Evolutionary conservation across 805 yeast genomes (phyloP), one percentile per base, ranked within the genome.

Genomic region (Candida vartiovaarae): DNA sequence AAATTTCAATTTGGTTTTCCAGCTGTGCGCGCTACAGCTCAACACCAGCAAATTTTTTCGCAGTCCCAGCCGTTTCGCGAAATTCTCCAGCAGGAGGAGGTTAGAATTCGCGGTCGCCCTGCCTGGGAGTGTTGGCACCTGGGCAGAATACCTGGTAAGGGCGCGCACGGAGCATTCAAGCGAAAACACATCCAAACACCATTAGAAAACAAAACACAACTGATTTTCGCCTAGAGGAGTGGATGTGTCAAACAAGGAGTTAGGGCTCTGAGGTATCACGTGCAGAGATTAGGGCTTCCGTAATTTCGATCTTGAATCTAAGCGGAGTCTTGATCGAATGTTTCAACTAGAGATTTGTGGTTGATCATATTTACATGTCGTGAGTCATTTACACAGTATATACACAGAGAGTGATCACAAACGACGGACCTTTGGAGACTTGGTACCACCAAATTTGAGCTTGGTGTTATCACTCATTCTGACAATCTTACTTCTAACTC

Each of bases 401-500:
- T 11, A 26, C 23, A 32, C 33, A 32, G 20, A 9, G n/a, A 6
- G 28, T 24, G 25, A 46, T 62, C 67, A 80, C 57, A 84, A 69
- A 68, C 95, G 81, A 71, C 96, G 83, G 45, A 72, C 72, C 62
- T 81, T 78, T 65, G 91, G 95, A 23, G 95, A 73, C 56, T 93
- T 78, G 38, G 77, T 82, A 72, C 98, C 98, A 72, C 99, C 99
- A 58, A 87, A 87, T 65, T 85, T 84, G 70, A 91, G 73, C 45
- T 76, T 76, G 5, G 99, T 88, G 51, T 75, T 72, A 57, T 91
- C 98, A 39, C 84, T 74, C 30, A 91, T 67, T 56, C 89, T 78
- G 31, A 75, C 74, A 33, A 93, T 75, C 43, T 75, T 70, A n/a
- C 74, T 72, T 59, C 87, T 76, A 34, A 93, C 70, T 30, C 70